Evolutionary conservation across 768 basidiomycete genomes (phyloP).

Genomic region (Lentinula aciculospora): DNA sequence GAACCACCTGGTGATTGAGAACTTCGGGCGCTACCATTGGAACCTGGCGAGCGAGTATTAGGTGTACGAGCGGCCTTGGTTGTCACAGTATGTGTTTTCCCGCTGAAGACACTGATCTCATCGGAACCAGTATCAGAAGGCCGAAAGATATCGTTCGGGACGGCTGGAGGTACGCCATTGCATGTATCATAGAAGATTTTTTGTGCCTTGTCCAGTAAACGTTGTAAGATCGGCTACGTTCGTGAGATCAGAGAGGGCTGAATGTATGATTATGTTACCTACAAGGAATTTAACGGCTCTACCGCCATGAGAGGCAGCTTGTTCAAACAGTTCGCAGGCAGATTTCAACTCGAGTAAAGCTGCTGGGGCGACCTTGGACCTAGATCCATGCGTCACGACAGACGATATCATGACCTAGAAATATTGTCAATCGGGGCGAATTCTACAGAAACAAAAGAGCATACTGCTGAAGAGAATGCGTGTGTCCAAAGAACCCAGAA

Average conservation of each 20-base stretch:
- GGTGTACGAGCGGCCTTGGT: constrained; percentile 29
- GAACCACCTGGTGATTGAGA: constrained; percentile 25
- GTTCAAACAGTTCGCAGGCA: constrained; percentile 61
- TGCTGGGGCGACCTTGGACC: constrained; percentile 64
- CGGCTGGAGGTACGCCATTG: constrained; percentile 37
- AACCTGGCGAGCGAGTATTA: constrained; percentile 1
- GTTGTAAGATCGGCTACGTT: constrained; percentile 56
- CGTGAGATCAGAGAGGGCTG: constrained; percentile 2
- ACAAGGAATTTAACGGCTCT: constrained; percentile 69
- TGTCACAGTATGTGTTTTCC: constrained; percentile 61
- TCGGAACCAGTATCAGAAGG: constrained; percentile 47
- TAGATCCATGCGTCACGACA: constrained; percentile 64
- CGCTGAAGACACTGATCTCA: constrained; percentile 71
- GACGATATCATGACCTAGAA: constrained; percentile 69
- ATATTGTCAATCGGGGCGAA: not conserved
- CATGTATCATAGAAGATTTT: constrained; percentile 40
- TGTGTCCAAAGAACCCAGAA: constrained; percentile 76
- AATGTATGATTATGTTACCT: constrained; percentile 16
- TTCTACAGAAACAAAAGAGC: constrained; percentile 14
- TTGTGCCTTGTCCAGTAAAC: constrained; percentile 58
- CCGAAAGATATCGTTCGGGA: constrained; percentile 56
- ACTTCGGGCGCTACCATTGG: not conserved
- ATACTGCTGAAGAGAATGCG: constrained; percentile 59
- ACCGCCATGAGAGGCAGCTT: constrained; percentile 57
- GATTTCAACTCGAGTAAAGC: constrained; percentile 61